Conservation (phyloP, 1,139 yeast species). For the Entelexis paramagnoliae region DNA sequence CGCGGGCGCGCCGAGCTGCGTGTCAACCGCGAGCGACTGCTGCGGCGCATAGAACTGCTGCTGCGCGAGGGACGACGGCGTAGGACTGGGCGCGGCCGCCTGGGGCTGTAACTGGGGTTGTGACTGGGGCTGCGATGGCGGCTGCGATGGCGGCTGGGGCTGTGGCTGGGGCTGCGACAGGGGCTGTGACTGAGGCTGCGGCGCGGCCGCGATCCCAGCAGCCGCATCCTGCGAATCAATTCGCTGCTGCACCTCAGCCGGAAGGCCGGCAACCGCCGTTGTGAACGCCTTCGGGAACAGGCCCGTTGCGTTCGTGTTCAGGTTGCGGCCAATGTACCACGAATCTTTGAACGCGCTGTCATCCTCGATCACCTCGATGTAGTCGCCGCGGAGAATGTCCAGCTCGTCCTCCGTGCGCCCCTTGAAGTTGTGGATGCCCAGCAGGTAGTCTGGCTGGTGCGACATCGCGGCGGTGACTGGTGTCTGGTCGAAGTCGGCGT, state of each 20-base stretch:
- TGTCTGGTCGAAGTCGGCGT: conserved; percentile 7
- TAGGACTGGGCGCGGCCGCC: not conserved
- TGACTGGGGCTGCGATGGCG: too few relatives aligned
- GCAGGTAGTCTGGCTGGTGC: conserved; percentile 27
- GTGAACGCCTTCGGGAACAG: conserved; percentile 77
- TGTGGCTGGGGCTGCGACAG: too few relatives aligned
- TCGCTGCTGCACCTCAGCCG: conserved; percentile 14
- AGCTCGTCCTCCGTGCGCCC: conserved; percentile 88
- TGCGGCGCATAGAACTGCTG: not conserved
- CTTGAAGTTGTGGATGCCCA: conserved; percentile 73
- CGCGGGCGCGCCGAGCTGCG: not conserved
- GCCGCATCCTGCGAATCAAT: not conserved
- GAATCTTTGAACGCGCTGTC: conserved; percentile 93
- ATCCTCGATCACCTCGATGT: conserved; percentile 78
- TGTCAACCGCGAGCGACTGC: not conserved
- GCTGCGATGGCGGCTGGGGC: too few relatives aligned
- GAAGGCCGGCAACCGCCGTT: conserved; percentile 18
- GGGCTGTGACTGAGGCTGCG: too few relatives aligned
- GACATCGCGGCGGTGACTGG: conserved; percentile 3
- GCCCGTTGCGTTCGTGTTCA: conserved; percentile 63
- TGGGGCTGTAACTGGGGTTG: too few relatives aligned
- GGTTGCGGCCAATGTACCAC: conserved; percentile 81
- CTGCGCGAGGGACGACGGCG: not conserved
- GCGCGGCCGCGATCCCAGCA: not conserved
- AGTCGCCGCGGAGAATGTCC: conserved; percentile 69